Conservation (phyloP, 2,329 filamentous ascomycete species). For the Calonectria leucothoes region DNA sequence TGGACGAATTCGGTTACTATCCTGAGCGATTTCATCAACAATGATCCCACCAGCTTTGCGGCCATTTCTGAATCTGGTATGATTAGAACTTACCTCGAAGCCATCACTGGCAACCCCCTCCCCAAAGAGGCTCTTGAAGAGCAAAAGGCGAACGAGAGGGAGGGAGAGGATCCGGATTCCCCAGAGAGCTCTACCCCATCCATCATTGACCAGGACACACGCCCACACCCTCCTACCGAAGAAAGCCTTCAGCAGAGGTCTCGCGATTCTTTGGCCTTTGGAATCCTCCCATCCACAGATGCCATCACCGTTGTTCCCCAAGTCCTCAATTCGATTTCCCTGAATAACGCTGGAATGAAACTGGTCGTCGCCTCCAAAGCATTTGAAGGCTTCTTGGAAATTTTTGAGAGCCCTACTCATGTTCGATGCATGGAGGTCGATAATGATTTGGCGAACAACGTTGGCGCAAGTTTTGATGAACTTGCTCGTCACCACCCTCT, state of each 20-base stretch:
- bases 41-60: slow-evolving; percentile 96
- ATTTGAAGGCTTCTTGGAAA: slow-evolving; percentile 89
- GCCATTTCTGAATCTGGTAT: slow-evolving; percentile 95
- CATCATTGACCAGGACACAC: slow-evolving; percentile 49
- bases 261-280: slow-evolving; percentile 65
- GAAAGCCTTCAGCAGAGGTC: slow-evolving; percentile 60
- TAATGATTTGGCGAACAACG: slow-evolving; percentile 72
- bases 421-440: slow-evolving; percentile 86
- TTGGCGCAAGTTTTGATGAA: slow-evolving; percentile 93
- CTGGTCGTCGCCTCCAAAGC: slow-evolving; percentile 87
- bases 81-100: slow-evolving; percentile 85
- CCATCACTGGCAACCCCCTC: slow-evolving; percentile 72
- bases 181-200: slow-evolving; percentile 54
- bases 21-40: slow-evolving; percentile 96
- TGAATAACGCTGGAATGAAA: slow-evolving; percentile 89
- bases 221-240: slow-evolving; percentile 64
- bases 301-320: slow-evolving; percentile 88
- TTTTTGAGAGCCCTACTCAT: slow-evolving; percentile 94
- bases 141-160: slow-evolving; percentile 44
- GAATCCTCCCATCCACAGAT: slow-evolving; percentile 88
- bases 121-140: slow-evolving; percentile 45
- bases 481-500: slow-evolving; percentile 92
- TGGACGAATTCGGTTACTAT: slow-evolving; percentile 97
- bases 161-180: slow-evolving; percentile 50
- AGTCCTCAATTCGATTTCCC: slow-evolving; percentile 91